phyloP scores from a whole-genome alignment of 2,329 filamentous ascomycete genomes.

The Didymellaceae sp. region DNA sequence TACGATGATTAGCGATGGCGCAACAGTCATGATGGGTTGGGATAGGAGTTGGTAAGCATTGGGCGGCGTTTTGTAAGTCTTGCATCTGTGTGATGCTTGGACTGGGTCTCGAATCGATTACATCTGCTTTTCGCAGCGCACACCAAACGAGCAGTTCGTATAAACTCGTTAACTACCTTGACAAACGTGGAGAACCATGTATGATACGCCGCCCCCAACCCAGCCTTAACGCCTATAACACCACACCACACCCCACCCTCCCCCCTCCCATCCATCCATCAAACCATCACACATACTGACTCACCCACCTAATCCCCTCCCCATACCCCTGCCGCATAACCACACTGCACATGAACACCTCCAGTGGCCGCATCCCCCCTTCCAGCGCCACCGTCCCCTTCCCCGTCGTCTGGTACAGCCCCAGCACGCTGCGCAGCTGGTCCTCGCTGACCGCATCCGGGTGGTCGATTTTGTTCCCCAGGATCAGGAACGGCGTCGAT shows the following conservation, averaged over 20 bases:
- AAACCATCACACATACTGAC: slow-evolving; percentile 43
- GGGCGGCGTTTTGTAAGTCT: slow-evolving; percentile 18
- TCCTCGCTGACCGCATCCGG: slow-evolving; percentile 95
- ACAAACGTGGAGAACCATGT: no score
- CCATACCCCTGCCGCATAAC: slow-evolving; percentile 85
- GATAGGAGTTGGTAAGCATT: slow-evolving; percentile 18
- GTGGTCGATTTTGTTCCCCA: slow-evolving; percentile 99
- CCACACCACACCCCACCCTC: background rate
- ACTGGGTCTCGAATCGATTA: background rate
- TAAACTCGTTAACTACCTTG: no score
- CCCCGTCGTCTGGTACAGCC: slow-evolving; percentile 75
- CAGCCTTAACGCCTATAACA: slow-evolving; percentile 15
- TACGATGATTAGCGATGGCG: slow-evolving; percentile 40
- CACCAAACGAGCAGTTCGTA: background rate
- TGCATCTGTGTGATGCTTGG: background rate
- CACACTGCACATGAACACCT: slow-evolving; percentile 97
- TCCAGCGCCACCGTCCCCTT: slow-evolving; percentile 49
- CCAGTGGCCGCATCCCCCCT: slow-evolving; percentile 66
- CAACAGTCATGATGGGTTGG: background rate
- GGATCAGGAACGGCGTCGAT: slow-evolving; percentile 94
- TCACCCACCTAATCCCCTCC: slow-evolving; percentile 52
- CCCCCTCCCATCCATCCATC: background rate
- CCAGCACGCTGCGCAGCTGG: slow-evolving; percentile 88
- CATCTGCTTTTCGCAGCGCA: background rate
- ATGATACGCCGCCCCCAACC: no score